Evolutionary conservation across 1,139 yeast genomes (phyloP), one percentile per base, ranked within the genome.

Genomic region (Zhuliangozyma blackwelliae): DNA sequence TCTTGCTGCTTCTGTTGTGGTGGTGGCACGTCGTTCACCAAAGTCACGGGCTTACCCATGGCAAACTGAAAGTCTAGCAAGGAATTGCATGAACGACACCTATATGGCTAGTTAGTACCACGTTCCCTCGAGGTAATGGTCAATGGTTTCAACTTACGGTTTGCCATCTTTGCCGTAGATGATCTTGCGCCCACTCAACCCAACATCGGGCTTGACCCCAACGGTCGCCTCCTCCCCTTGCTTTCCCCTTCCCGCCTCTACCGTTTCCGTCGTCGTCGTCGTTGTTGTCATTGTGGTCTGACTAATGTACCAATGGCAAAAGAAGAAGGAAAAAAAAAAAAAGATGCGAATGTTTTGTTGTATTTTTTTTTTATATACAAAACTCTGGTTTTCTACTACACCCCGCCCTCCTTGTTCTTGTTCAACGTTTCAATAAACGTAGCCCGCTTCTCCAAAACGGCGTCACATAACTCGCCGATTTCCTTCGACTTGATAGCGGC

Each of bases 141-240:
- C 16, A 3, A 3, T 16, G 16, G 4, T 16, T 16, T 16, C 16
- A 16, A 49, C 92, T 52, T 71, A 85, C 85, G 96, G 96, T 60
- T 86, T 88, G 1, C 97, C 97, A 58, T 89, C 82, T 54, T 86
- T 81, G 50, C 87, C 96, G 41, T 85, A 82, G 20, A 87, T 62
- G 44, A 88, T 83, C 50, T 77, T 79, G 37, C 84, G 70, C 0
- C 96, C 95, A 22, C 75, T 55, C 3, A 72, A 63, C 0, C 87
- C 87, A 69, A 49, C 12, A 52, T 67, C 3, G 80, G 79, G 16
- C 16, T 16, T 16, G 16, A 4, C 16, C 16, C 16, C 16, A 16
- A 16, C 16, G 3, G 45, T 47, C 52, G 2, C 31, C 30, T 2
- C 20, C 31, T 13, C 31, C 33, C 19, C 32, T 13, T 20, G 16